A percentile compares a stretch with the other conserved stretches of the same genome.
These are phyloP conservation scores for Boehmeria nivea DNA, from an alignment of 306 rosid species.

Conservation along the genomic window DNA sequence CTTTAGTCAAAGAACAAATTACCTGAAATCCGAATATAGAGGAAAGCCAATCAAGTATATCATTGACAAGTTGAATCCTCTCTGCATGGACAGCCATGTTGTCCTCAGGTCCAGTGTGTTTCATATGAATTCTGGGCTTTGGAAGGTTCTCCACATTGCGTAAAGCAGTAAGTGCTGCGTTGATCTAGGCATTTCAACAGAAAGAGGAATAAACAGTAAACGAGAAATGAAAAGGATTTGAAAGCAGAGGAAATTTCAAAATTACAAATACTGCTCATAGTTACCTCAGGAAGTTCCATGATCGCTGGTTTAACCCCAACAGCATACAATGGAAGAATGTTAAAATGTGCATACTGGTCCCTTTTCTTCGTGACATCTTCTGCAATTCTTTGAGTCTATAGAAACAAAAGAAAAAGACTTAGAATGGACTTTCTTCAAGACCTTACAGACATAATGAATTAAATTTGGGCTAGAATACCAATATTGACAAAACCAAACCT, in stretches of 20 bases:
- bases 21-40: conserved; percentile 92
- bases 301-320: conserved; percentile 78
- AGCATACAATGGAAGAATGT: conserved; percentile 84
- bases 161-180: conserved; percentile 69
- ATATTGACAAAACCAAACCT: conserved; percentile 46
- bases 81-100: conserved; percentile 35
- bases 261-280: background rate
- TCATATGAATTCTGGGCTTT: conserved; percentile 45
- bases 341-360: conserved; percentile 62
- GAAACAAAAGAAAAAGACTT: background rate
- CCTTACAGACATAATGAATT: background rate
- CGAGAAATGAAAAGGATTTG: background rate
- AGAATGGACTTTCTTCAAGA: too few species aligned
- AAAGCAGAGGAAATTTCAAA: conserved; percentile 1
- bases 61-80: conserved; percentile 58
- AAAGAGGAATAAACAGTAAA: conserved; percentile 9
- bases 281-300: conserved; percentile 92
- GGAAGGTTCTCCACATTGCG: conserved; percentile 67
- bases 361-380: conserved; percentile 56
- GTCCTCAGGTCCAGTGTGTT: conserved; percentile 26
- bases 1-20: conserved; percentile 14
- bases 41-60: conserved; percentile 88
- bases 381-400: conserved; percentile 60
- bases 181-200: conserved; percentile 44
- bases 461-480: conserved; percentile 14